Conservation (phyloP, 805 yeast genomes). For the Lipomyces chichibuensis region DNA sequence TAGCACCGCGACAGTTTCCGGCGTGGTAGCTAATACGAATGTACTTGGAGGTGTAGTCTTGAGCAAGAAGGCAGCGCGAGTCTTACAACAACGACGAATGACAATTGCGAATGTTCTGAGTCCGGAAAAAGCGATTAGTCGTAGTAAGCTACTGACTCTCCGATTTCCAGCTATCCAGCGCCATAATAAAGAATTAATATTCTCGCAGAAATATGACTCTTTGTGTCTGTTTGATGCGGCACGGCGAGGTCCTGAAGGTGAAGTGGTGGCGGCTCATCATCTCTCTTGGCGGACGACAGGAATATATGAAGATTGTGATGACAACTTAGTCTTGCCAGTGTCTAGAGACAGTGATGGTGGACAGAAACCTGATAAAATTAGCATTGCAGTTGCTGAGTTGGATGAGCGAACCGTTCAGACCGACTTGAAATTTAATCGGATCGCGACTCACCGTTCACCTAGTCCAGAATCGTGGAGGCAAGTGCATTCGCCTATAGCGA, state of each 20-base stretch:
- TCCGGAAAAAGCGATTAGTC: slow-evolving; percentile 17
- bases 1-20: background rate
- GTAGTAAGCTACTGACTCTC: slow-evolving; percentile 4
- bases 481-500: background rate
- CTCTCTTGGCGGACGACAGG: background rate
- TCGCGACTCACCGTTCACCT: background rate
- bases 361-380: background rate
- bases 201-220: background rate
- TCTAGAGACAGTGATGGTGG: background rate
- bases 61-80: background rate
- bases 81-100: background rate
- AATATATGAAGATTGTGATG: background rate
- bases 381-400: background rate
- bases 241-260: slow-evolving; percentile 14
- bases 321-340: background rate
- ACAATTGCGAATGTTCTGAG: slow-evolving; percentile 4
- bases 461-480: background rate
- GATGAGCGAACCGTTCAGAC: background rate
- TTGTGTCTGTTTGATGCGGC: slow-evolving; percentile 14
- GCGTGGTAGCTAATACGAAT: background rate
- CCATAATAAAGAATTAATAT: background rate
- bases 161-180: slow-evolving; percentile 3
- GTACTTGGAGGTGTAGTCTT: background rate
- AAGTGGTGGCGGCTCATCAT: background rate
- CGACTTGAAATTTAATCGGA: background rate